A percentile compares a stretch with the other conserved stretches of the same genome.
Evolutionary conservation across 2,329 filamentous ascomycete genomes (phyloP).

Genomic region (Fusarium heterosporum): DNA sequence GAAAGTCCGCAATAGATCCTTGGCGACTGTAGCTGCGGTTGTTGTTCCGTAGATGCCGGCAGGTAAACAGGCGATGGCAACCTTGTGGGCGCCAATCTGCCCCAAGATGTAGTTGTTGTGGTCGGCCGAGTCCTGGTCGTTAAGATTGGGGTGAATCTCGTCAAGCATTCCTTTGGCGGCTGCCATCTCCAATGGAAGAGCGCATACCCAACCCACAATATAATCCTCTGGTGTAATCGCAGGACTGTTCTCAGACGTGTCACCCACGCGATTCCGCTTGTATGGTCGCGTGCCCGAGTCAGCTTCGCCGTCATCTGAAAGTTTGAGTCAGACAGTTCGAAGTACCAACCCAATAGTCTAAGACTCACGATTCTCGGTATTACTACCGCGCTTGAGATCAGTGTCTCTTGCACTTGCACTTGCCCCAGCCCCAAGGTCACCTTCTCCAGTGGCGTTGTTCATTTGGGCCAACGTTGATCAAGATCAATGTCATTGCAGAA

Average conservation of each 20-base stretch:
- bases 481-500: background rate
- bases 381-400: background rate
- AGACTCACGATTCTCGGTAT: background rate
- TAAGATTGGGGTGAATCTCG: background rate
- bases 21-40: background rate
- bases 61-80: background rate
- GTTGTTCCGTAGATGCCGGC: accelerated
- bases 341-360: background rate
- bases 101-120: background rate
- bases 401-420: background rate
- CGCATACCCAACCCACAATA: background rate
- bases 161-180: background rate
- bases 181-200: background rate
- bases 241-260: background rate
- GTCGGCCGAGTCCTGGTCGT: background rate
- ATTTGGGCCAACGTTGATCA: background rate
- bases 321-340: background rate
- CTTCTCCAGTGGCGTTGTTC: background rate
- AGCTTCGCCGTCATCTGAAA: background rate
- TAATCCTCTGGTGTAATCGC: background rate
- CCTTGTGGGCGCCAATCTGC: accelerated
- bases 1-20: background rate
- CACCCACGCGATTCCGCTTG: background rate
- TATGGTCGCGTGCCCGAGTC: background rate
- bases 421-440: background rate